Percentiles rank a stretch among this genome's conserved stretches.
Conservation (phyloP, 2,329 filamentous ascomycete genomes). For the Aspergillus arachidicola region DNA sequence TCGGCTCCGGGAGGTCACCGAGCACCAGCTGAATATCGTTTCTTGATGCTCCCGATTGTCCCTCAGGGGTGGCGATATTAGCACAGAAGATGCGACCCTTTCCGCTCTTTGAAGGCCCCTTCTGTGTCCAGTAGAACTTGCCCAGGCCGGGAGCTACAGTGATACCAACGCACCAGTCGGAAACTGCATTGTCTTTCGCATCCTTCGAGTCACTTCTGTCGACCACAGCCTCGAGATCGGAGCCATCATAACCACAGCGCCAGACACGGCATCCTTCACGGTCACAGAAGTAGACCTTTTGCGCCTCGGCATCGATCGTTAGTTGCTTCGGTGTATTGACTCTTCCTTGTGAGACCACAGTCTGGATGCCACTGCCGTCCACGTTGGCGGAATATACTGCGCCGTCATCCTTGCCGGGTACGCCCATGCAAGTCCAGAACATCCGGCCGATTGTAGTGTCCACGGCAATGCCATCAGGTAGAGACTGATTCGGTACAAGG, state of each 20-base stretch:
- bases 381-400: slow-evolving; percentile 50
- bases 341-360: slow-evolving; percentile 47
- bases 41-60: slow-evolving; percentile 37
- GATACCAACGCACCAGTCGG: slow-evolving; percentile 60
- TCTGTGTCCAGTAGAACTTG: slow-evolving; percentile 64
- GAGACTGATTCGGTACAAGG: slow-evolving; percentile 19
- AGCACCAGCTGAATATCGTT: slow-evolving; percentile 50
- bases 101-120: slow-evolving; percentile 55
- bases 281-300: slow-evolving; percentile 47
- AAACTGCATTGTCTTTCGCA: slow-evolving; percentile 19
- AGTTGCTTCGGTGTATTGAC: slow-evolving; percentile 56
- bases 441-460: slow-evolving; percentile 37
- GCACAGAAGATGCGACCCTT: slow-evolving; percentile 59
- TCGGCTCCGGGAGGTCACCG: slow-evolving; percentile 55
- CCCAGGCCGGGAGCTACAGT: slow-evolving; percentile 46
- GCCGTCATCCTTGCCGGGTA: slow-evolving; percentile 44
- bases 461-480: slow-evolving; percentile 52
- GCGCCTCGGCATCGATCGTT: slow-evolving; percentile 25
- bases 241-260: slow-evolving; percentile 40
- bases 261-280: slow-evolving; percentile 46
- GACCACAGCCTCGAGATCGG: slow-evolving; percentile 42
- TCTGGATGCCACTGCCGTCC: slow-evolving; percentile 51
- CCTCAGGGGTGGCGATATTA: slow-evolving; percentile 42
- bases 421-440: slow-evolving; percentile 57
- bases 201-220: slow-evolving; percentile 31